Evolutionary conservation across 176 grass and related monocot species (phyloP).

Genomic region (sorghum (Sorghum bicolor)): DNA sequence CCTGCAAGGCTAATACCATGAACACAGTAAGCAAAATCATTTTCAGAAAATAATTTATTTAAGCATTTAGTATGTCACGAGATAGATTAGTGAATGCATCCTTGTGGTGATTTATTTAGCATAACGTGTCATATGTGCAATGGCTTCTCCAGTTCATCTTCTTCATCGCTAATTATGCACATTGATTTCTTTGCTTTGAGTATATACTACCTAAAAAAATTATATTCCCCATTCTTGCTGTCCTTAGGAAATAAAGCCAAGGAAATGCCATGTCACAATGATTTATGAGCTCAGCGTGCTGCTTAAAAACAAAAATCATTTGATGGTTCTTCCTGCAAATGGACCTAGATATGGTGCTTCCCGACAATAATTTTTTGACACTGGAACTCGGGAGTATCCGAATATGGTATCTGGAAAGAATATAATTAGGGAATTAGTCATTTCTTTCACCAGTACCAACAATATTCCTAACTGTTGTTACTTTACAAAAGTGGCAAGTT

Average conservation of each 20-base stretch:
- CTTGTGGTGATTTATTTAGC: conserved; percentile 6
- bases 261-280: conserved; percentile 7
- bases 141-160: background rate
- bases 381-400: background rate
- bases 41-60: background rate
- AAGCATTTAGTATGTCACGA: conserved; percentile 1
- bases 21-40: conserved; percentile 54
- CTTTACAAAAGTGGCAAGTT: background rate
- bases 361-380: background rate
- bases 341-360: conserved; percentile 12
- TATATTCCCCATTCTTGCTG: background rate
- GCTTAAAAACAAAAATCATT: background rate
- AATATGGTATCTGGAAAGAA: background rate
- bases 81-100: background rate
- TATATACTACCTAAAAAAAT: background rate
- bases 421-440: background rate
- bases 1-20: conserved; percentile 60
- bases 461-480: background rate
- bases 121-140: background rate
- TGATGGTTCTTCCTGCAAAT: conserved; percentile 8
- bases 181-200: background rate
- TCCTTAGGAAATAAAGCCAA: conserved; percentile 1
- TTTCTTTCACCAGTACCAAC: background rate
- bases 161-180: conserved; percentile 12
- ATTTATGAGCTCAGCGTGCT: conserved; percentile 7